A percentile compares a stretch with the other conserved stretches of the same genome.
phyloP scores from a whole-genome alignment of 2,329 filamentous ascomycete genomes.

The Beauveria scarabaeidicola region DNA sequence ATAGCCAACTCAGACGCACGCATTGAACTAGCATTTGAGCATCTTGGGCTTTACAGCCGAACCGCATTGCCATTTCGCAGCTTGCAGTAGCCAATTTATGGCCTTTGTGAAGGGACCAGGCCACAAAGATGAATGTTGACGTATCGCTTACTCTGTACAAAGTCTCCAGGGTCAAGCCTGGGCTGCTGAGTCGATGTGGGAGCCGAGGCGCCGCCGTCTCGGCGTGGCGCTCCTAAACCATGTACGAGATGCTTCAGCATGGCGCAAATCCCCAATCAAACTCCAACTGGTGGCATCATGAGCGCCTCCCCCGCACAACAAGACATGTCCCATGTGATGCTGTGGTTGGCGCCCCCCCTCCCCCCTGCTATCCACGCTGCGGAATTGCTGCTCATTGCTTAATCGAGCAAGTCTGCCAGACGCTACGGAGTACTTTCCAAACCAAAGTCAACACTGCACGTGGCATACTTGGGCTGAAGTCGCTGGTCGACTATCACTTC shows the following conservation, averaged over 20 bases:
- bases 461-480: not conserved
- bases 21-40: not conserved
- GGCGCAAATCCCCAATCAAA: not conserved
- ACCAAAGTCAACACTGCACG: constrained; percentile 2
- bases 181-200: not conserved
- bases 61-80: not conserved
- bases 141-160: not conserved
- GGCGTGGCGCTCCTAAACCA: not conserved
- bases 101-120: no score
- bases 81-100: not conserved
- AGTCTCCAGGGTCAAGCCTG: not conserved
- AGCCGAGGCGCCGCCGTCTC: not conserved
- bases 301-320: constrained; percentile 2
- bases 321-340: not conserved
- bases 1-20: not conserved
- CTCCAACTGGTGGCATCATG: not conserved
- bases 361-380: not conserved
- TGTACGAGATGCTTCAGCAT: not conserved
- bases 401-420: not conserved
- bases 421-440: constrained; percentile 8
- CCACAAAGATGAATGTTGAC: no score
- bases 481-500: not conserved
- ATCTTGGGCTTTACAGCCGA: not conserved
- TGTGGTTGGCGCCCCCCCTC: not conserved
- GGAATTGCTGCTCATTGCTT: not conserved